Evolutionary conservation across 805 yeast genomes (phyloP).

Genomic region (Cyberlindnera veronae): DNA sequence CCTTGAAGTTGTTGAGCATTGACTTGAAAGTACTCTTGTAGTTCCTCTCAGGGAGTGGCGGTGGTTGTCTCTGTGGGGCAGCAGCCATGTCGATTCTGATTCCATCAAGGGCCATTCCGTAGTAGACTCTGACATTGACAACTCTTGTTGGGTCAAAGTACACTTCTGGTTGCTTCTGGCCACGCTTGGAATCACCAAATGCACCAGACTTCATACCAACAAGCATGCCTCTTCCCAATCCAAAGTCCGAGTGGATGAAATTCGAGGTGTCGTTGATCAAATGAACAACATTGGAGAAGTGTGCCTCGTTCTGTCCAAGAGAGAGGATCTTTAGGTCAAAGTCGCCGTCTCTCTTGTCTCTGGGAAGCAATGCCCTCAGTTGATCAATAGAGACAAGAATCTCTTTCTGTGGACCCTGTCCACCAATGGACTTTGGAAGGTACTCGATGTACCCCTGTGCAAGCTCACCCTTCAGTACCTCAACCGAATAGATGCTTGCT

Average conservation of each 20-base stretch:
- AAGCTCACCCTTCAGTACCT: slow-evolving; percentile 46
- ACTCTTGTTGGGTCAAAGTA: slow-evolving; percentile 39
- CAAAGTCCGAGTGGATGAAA: slow-evolving; percentile 34
- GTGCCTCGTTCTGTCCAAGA: slow-evolving; percentile 56
- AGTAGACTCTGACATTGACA: slow-evolving; percentile 57
- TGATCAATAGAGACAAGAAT: slow-evolving; percentile 47
- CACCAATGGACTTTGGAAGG: slow-evolving; percentile 52
- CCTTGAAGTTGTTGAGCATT: slow-evolving; percentile 23
- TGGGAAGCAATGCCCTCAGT: slow-evolving; percentile 35
- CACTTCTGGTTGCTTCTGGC: slow-evolving; percentile 26
- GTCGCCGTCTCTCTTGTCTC: slow-evolving; percentile 29
- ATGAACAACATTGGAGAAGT: slow-evolving; percentile 45
- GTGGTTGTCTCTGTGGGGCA: slow-evolving; percentile 29
- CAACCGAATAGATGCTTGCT: slow-evolving; percentile 74
- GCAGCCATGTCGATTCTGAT: slow-evolving; percentile 42
- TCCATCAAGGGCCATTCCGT: slow-evolving; percentile 84
- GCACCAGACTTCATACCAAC: slow-evolving; percentile 37
- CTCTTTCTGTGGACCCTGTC: slow-evolving; percentile 56
- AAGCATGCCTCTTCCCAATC: slow-evolving; percentile 37
- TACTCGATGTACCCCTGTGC: slow-evolving; percentile 57
- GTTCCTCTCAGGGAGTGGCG: slow-evolving; percentile 46
- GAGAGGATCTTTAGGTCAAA: slow-evolving; percentile 53
- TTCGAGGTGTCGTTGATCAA: slow-evolving; percentile 16
- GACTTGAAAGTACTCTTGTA: slow-evolving; percentile 33
- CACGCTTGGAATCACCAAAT: slow-evolving; percentile 29